Evolutionary conservation across 2,329 filamentous ascomycete species (phyloP), one percentile per base, ranked within the genome.

Genomic region (Graphilbum ipis-grandicollis): DNA sequence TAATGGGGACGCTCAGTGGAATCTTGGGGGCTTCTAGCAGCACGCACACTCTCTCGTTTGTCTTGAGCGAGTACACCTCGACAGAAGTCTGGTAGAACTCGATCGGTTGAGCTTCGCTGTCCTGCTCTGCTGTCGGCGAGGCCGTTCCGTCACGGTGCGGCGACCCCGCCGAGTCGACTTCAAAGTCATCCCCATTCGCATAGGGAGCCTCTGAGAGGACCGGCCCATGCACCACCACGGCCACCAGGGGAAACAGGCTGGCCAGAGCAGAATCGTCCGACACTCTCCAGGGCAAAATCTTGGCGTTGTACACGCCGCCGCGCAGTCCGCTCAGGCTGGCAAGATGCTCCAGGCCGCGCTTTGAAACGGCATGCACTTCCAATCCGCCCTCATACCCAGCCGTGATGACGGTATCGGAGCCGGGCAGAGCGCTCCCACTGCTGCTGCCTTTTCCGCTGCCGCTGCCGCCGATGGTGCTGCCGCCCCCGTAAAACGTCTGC

Each of bases 1-100:
- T 63, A 22, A 74, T 57, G 28, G 75, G 59, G 41, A 69, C 59
- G 48, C 67, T 63, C 47, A 81, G 55, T 33, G 71, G 59, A 37
- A 73, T 61, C 51, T 72, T 64, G 35, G 80, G 69, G 31, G 78
- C 75, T 47, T 75, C 70, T 41, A 92, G 75, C 9, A 96, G 61
- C 1, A 81, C 79, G 19, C 76, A 70, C 38, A 94, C 57, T 38
- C 72, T 70, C 42, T 71, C 66, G 47, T 75, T 76, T n/a, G 76
- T 81, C 46, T 71, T 74, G 41, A 96, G 60, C 1, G 86, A 94
- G 55, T 88, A 93, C 0, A 96, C 63, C 47, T 94, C 84, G 6
- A 93, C 83, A 0, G 79, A 78, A 0, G 86, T 94, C 55, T 93
- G 85, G 49, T 88, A 92, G 33, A 67, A 66, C 35, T 71, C 68